Percentiles rank a stretch among this genome's conserved stretches.
Conservation (phyloP, 2,329 filamentous ascomycete species). For the Phaeoacremonium minimum region DNA sequence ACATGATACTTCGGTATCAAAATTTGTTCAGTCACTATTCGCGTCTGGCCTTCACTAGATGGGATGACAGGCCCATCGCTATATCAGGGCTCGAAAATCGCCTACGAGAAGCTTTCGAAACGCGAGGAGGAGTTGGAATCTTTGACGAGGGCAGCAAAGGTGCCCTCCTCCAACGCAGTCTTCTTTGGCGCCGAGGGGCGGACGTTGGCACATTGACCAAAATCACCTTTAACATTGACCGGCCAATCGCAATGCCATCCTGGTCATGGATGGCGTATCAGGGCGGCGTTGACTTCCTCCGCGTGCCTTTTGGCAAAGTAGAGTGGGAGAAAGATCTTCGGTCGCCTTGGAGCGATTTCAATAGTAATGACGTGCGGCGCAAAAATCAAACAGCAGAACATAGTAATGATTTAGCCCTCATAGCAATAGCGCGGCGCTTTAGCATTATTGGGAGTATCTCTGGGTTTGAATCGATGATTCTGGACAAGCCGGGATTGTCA, state of each 20-base stretch:
- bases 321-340: slow-evolving; percentile 1
- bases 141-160: slow-evolving; percentile 15
- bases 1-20: slow-evolving; percentile 17
- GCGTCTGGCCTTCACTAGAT: slow-evolving; percentile 14
- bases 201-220: slow-evolving; percentile 12
- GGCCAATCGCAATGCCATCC: not conserved
- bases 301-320: not conserved
- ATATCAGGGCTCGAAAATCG: slow-evolving; percentile 24
- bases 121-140: slow-evolving; percentile 22
- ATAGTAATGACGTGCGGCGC: too few relatives aligned
- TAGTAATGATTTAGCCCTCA: too few relatives aligned
- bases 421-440: too few relatives aligned
- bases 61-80: slow-evolving; percentile 21
- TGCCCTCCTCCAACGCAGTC: slow-evolving; percentile 16
- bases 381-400: too few relatives aligned
- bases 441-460: too few relatives aligned
- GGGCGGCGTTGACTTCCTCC: slow-evolving; percentile 1
- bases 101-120: slow-evolving; percentile 14
- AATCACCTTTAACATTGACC: not conserved
- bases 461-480: too few relatives aligned
- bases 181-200: slow-evolving; percentile 19
- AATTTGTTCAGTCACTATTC: slow-evolving; percentile 23
- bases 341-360: not conserved
- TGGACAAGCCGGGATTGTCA: too few relatives aligned
- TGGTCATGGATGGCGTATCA: slow-evolving; percentile 8